Evolutionary conservation across 768 basidiomycete genomes (phyloP), one percentile per base, ranked within the genome.

Genomic region (Suillus paluster): DNA sequence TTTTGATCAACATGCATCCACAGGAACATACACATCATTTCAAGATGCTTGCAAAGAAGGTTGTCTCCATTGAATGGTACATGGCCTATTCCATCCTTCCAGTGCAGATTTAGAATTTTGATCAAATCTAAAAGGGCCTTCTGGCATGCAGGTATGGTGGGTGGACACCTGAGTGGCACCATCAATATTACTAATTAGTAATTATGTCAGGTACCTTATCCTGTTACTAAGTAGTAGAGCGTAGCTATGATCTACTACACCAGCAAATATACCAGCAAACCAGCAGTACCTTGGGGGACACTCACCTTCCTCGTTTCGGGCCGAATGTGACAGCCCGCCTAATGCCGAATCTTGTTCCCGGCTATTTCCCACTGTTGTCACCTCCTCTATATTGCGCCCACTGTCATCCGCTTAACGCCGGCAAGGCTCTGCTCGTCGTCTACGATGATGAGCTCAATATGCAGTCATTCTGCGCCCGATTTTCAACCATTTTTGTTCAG

Each of bases 221-320:
- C 25, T 4, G 48, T 50, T 50, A 33, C 48, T 50, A 50, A 50
- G 25, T 50, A 15, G 48, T 50, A 50, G 48, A 6, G 15, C 15
- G 14, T 50, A 50, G 48, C 48, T 50, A 25, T 25, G n/a, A 17
- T 50, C 30, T 25, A 25, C 48, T n/a, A 50, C 48, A 50, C 48
- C 48, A 50, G 48, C n/a, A n/a, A 50, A 25, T 11, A 50, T 50
- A 50, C 21, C 48, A 50, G 48, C 48, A 50, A 50, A 50, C 48
- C 48, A 50, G 48, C 48, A 50, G 48, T 50, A 25, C 48, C 48
- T 50, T 50, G 48, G 48, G 48, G 15, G 48, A 14, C 17, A 10
- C 27, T 49, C 46, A 21, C 46, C 14, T 11, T 49, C 12, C 46
- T 30, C 14, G 23, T 50, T 50, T 49, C 46, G 12, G 10, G 11